Base-by-base conservation (phyloP, 2,329 filamentous ascomycete genomes). In the Pyrenochaeta sp. region DNA sequence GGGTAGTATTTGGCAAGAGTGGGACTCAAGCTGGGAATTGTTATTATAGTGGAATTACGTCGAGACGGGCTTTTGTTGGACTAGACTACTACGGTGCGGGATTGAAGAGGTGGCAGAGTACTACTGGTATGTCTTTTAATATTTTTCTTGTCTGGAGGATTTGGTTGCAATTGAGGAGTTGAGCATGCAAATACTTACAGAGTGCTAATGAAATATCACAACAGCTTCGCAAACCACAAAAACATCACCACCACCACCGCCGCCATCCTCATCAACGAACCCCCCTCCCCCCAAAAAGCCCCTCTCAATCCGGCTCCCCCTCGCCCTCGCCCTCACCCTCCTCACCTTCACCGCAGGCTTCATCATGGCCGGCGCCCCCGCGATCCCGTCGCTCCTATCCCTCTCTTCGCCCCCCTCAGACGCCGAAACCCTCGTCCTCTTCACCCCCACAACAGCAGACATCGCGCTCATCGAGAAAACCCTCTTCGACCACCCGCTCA, bases 401-500 rank as follows among this genome's bases (percentile, higher is more conserved):
- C 71, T 83, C 51, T 53, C 81, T 46, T 73, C 77, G 46, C 81
- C 82, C 3, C 81, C 81, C 53, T 81, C 82, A 20, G 88, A 96
- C 72, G 84, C 82, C 61, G 89, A 95, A 58, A 88, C 88, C 15
- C 80, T 94, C 49, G 68, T 71, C 4, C 76, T 87, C 54, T 96
- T 84, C 76, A 71, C 72, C 83, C 10, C 67, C 72, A 21, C 82
- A 84, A 65, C 80, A 80, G 8, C 58, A 67, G 28, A 72, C 74
- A 35, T 72, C 68, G 51, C 69, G 15, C 79, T 82, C 51, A 83
- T 95, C 60, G 87, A 96, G 55, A 77, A 83, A 7, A 81, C 83
- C 63, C 90, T 97, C 69, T 82, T 85, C 63, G 81, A 78, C 31
- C 90, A 94, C 74, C 87, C 90, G 1, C 69, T 96, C n/a, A 81